phyloP scores from a whole-genome alignment of 78 protist genomes.

The Chrysochromulina parva region DNA sequence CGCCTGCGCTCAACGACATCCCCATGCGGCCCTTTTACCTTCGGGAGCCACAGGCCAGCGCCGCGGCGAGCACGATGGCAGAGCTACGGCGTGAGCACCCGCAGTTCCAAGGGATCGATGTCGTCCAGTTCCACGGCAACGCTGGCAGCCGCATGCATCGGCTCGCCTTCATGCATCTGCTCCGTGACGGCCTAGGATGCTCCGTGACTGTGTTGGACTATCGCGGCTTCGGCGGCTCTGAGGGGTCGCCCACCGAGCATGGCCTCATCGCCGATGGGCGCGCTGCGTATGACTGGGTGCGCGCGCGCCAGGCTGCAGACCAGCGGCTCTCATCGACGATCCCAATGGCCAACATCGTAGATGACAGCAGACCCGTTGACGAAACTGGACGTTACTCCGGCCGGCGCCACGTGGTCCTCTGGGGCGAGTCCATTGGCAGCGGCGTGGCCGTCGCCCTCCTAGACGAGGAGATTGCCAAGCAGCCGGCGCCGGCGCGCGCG shows the following conservation, averaged over 20 bases:
- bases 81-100: not conserved
- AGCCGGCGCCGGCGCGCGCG: not conserved
- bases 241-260: not conserved
- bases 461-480: not conserved
- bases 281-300: not conserved
- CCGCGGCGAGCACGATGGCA: too few species aligned
- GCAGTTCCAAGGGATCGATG: not conserved
- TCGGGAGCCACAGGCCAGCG: too few species aligned
- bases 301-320: not conserved
- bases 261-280: not conserved
- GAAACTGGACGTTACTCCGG: too few species aligned
- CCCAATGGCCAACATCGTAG: too few species aligned
- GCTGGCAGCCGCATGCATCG: not conserved
- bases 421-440: not conserved
- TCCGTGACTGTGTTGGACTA: not conserved
- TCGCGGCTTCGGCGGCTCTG: not conserved
- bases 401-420: not conserved
- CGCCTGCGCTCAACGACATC: not conserved
- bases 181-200: not conserved
- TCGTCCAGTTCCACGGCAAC: not conserved
- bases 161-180: not conserved
- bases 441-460: not conserved
- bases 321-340: too few species aligned
- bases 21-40: too few species aligned
- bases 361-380: too few species aligned